Conservation (phyloP, 495 filamentous ascomycete species). For the Xylaria venustula region DNA sequence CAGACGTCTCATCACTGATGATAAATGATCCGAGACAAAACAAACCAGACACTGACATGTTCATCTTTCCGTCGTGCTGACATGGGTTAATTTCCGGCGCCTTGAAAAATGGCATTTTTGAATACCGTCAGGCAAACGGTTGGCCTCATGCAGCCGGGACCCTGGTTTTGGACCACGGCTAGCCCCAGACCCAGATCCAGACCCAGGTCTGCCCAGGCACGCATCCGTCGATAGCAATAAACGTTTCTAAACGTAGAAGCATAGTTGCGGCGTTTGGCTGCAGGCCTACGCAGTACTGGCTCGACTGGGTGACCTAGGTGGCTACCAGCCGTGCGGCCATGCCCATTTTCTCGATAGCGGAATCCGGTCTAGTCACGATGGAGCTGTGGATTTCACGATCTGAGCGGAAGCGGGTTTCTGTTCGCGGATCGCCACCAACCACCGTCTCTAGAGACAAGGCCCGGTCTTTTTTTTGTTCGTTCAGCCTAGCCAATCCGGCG, state of each 20-base stretch:
- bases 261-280: not conserved
- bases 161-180: not conserved
- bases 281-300: not conserved
- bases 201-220: not conserved
- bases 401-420: not conserved
- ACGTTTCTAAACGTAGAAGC: not conserved
- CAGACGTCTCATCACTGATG: not conserved
- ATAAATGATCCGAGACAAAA: not conserved
- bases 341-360: not conserved
- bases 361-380: conserved; percentile 8
- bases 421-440: conserved; percentile 4
- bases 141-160: not conserved
- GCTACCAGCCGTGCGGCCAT: not conserved
- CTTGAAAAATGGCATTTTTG: not conserved
- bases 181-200: not conserved
- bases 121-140: not conserved
- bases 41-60: not conserved
- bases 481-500: not conserved
- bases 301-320: not conserved
- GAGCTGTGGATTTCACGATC: conserved; percentile 2
- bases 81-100: not conserved
- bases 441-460: not conserved
- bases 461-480: not conserved
- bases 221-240: not conserved
- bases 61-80: not conserved